Evolutionary conservation across 2,329 filamentous ascomycete genomes (phyloP).

Genomic region (Cadophora sp.): DNA sequence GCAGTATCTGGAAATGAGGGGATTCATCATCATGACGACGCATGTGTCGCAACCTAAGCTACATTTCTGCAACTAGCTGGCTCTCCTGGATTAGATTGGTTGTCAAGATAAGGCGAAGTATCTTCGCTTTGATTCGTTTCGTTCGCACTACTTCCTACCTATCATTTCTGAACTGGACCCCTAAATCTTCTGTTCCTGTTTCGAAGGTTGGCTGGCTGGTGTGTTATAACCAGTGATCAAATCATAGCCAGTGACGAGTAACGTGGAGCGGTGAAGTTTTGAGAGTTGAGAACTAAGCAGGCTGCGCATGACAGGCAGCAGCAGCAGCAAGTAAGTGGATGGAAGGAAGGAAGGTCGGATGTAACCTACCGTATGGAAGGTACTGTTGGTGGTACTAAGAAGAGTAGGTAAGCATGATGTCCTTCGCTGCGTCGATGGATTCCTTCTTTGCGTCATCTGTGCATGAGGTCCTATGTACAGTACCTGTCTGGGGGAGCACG

Average conservation of each 20-base stretch:
- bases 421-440: constrained; percentile 21
- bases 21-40: constrained; percentile 18
- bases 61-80: not conserved
- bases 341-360: not conserved
- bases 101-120: not conserved
- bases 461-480: constrained; percentile 17
- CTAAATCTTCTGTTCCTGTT: not conserved
- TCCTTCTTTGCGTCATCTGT: constrained; percentile 28
- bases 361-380: not conserved
- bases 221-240: not conserved
- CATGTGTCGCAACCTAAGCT: not conserved
- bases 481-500: constrained; percentile 14
- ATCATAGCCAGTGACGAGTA: not conserved
- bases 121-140: not conserved
- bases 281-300: not conserved
- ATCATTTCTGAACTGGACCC: not conserved
- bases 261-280: not conserved
- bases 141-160: constrained; percentile 3
- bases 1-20: not conserved
- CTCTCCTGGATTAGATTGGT: not conserved
- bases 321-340: not conserved
- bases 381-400: no score
- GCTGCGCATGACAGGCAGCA: not conserved
- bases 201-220: not conserved
- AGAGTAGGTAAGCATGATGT: not conserved